A percentile compares a stretch with the other conserved stretches of the same genome.
Conservation (phyloP, 495 filamentous ascomycete species). For the Darksidea phi region DNA sequence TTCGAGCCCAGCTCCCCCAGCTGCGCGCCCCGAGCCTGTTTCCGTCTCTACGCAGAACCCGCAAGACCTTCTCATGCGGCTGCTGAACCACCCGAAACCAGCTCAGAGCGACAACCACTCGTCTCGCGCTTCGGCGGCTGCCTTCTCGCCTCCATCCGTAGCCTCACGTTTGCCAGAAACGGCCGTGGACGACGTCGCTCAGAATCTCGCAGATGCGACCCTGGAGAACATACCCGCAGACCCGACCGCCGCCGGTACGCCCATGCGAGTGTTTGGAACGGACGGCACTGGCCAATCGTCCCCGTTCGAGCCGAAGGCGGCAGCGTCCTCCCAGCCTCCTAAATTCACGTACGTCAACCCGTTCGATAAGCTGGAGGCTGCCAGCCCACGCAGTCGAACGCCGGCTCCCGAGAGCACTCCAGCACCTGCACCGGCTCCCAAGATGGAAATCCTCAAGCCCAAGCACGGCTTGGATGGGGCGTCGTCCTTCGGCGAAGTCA, state of each 20-base stretch:
- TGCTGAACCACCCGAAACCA: slow-evolving; percentile 61
- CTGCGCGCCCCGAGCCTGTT: slow-evolving; percentile 22
- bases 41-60: slow-evolving; percentile 46
- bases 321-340: slow-evolving; percentile 44
- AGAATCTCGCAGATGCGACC: slow-evolving; percentile 29
- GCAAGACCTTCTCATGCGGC: slow-evolving; percentile 64
- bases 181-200: slow-evolving; percentile 31
- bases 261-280: slow-evolving; percentile 24
- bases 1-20: slow-evolving; percentile 39
- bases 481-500: slow-evolving; percentile 18
- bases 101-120: slow-evolving; percentile 28
- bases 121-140: background rate
- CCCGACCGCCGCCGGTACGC: slow-evolving; percentile 1
- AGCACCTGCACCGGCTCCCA: slow-evolving; percentile 20
- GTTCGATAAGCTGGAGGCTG: slow-evolving; percentile 70
- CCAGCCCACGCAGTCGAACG: slow-evolving; percentile 61
- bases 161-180: slow-evolving; percentile 29
- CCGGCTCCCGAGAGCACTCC: slow-evolving; percentile 40
- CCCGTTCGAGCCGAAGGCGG: slow-evolving; percentile 36
- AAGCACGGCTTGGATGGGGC: slow-evolving; percentile 38
- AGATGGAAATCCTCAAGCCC: slow-evolving; percentile 45
- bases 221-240: slow-evolving; percentile 28
- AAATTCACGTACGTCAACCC: slow-evolving; percentile 79
- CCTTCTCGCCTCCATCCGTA: slow-evolving; percentile 5
- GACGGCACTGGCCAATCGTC: slow-evolving; percentile 52